phyloP scores from a whole-genome alignment of 345 rosid genomes.

The rapeseed (Brassica napus) region Da-Ae NC_063446.1:39167501-39168000 shows the following conservation, averaged over 20 bases:
- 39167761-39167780: conserved; percentile 39
- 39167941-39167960: conserved; percentile 23
- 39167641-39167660: conserved; percentile 27
- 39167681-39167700: conserved; percentile 26
- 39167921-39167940: conserved; percentile 27
- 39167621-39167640: conserved; percentile 7
- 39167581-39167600: conserved; percentile 16
- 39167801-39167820: not conserved
- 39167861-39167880: not conserved
- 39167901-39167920: conserved; percentile 25
- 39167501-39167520: not conserved
- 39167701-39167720: conserved; percentile 6
- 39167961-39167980: conserved; percentile 29
- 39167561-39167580: conserved; percentile 28
- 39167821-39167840: not conserved
- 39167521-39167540: not conserved
- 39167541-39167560: not conserved
- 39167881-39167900: conserved; percentile 30
- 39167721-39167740: conserved; percentile 15
- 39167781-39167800: conserved; percentile 12
- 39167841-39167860: not conserved
- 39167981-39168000: conserved; percentile 35
- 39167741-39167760: conserved; percentile 32
- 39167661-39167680: conserved; percentile 32
- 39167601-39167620: conserved; percentile 31